A percentile compares a stretch with the other conserved stretches of the same genome.
Conservation (phyloP, 345 rosid genomes). For the Balakata baccata region DNA sequence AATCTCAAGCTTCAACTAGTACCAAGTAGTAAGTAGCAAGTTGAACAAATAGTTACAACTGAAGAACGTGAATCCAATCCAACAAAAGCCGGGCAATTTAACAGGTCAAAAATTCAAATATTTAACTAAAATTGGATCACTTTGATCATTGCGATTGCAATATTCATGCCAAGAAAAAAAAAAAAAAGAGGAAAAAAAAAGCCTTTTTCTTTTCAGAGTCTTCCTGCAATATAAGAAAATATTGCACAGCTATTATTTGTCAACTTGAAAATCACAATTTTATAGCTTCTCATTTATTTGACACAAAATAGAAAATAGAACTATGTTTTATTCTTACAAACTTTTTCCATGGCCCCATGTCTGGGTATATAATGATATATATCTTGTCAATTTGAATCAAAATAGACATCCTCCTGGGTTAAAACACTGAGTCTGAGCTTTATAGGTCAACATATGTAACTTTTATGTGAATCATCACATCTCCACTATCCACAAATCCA, state of each 20-base stretch:
- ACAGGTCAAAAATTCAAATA: not conserved
- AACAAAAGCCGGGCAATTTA: not conserved
- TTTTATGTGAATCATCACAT: constrained; percentile 5
- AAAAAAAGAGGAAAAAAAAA: not conserved
- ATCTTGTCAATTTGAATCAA: not conserved
- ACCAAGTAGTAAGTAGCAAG: not conserved
- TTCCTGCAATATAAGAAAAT: not conserved
- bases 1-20: not conserved
- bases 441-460: not conserved
- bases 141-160: not conserved
- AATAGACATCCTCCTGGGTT: not conserved
- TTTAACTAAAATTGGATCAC: not conserved
- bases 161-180: not conserved
- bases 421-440: not conserved
- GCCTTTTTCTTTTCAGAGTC: not conserved
- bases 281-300: not conserved
- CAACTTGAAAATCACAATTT: not conserved
- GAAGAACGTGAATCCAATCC: not conserved
- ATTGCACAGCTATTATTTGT: not conserved
- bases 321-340: not conserved
- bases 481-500: not conserved
- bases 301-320: not conserved
- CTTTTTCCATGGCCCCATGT: not conserved
- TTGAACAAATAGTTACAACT: not conserved
- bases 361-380: not conserved